Evolutionary conservation across 1,284 basidiomycete species (phyloP), one percentile per base, ranked within the genome.

Genomic region (Lignosus rhinocerotis): DNA sequence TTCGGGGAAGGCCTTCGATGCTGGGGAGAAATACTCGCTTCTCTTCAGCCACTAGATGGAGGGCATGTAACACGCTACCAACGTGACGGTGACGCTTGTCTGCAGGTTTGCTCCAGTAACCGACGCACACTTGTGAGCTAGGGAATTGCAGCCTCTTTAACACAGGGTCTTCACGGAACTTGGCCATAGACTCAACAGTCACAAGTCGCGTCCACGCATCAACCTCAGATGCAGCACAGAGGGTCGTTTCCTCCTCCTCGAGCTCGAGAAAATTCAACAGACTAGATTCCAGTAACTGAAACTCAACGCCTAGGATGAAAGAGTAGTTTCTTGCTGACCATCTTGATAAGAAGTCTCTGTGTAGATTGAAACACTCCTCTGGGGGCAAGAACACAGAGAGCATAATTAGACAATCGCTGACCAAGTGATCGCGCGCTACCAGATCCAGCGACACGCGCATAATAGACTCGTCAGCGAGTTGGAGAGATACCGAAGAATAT

Each of bases 31-130:
- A 73, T n/a, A 88, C 72, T 25, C 87, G 82, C 46, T 86, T 69
- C 59, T 86, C 81, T 67, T 96, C 92, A 0, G 81, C 92, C 2
- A 94, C 79, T 42, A 87, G 81, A 70, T 96, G 93, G 1, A 96
- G 72, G 0, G 86, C 87, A 56, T 87, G 83, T 8, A 96, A 75
- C 38, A 83, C 75, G 4, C 79, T 79, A 6, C 76, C 81, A 25
- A 85, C 73, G 31, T 78, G 71, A 41, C 70, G 72, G 67, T 79
- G 79, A 14, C 79, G 76, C 53, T 69, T 71, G 16, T 32, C 39
- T 3, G 44, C 14, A 8, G 54, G 43, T 25, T 56, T 61, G 36
- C 36, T 56, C 31, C 54, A 53, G 17, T 51, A 44, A 17, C 49
- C 50, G 12, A 36, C 16, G 10, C 38, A 39, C 12, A 31, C 39